Percentiles rank a stretch among this genome's conserved stretches.
Evolutionary conservation across 2,329 filamentous ascomycete genomes (phyloP).

Genomic region (Fusarium sp.): DNA sequence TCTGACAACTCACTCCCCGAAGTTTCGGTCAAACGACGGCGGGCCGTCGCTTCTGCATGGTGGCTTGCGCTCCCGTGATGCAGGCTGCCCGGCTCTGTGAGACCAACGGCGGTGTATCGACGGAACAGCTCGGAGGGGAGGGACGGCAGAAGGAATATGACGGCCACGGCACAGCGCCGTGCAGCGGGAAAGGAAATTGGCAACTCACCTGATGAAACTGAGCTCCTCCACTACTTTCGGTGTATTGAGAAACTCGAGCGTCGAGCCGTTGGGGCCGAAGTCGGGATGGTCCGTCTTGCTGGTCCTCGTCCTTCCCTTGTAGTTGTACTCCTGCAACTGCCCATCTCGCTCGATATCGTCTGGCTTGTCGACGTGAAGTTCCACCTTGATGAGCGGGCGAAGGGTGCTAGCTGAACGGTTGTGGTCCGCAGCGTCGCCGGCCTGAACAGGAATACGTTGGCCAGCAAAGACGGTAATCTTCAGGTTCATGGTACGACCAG

Average conservation of each 20-base stretch:
- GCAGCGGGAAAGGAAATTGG: conserved; percentile 1
- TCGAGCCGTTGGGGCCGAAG: conserved; percentile 64
- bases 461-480: conserved; percentile 79
- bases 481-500: conserved; percentile 70
- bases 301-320: conserved; percentile 68
- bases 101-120: conserved; percentile 10
- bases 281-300: conserved; percentile 70
- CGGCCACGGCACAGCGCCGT: background rate
- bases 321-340: conserved; percentile 60
- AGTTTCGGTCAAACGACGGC: conserved; percentile 6
- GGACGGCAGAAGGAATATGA: background rate
- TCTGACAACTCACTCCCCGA: conserved; percentile 9
- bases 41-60: background rate
- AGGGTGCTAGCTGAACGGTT: conserved; percentile 54
- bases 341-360: conserved; percentile 48
- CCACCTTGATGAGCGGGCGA: conserved; percentile 80
- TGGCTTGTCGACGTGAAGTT: conserved; percentile 80
- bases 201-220: conserved; percentile 76
- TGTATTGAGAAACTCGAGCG: conserved; percentile 68
- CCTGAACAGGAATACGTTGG: conserved; percentile 68
- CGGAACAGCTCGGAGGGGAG: background rate
- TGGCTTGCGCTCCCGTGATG: conserved; percentile 5
- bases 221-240: conserved; percentile 73
- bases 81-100: conserved; percentile 1
- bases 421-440: conserved; percentile 44